Evolutionary conservation across 1,139 yeast species (phyloP), one percentile per base, ranked within the genome.

Genomic region (Lodderomyces pseudojiufengensis): DNA sequence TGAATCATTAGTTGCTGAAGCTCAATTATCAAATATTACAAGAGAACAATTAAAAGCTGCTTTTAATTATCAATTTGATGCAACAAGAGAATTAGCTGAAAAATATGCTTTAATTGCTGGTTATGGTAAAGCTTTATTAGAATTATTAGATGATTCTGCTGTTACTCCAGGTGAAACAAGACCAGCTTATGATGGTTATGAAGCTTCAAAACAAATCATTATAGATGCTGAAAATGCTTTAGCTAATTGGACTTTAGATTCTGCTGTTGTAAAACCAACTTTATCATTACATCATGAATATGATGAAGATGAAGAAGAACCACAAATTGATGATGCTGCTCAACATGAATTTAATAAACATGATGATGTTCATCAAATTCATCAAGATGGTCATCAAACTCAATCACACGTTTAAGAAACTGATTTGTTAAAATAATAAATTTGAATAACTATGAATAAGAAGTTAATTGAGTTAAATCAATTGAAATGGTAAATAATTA

Each of bases 81-180:
- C 97, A 43, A 75, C 88, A 53, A 84, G 95, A 64, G 98, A 92
- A 73, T 88, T 84, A 70, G 83, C 95, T 52, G 98, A 92, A 75
- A 92, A 92, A 73, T 74, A 85, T 53, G 97, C 97, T 37, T 75
- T 92, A 59, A 87, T 92, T 70, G 97, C 97, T 51, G 97, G 97
- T 52, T 92, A 92, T 76, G 97, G 98, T 68, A 92, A 90, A 77
- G 97, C 97, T 34, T 72, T 92, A 47, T 78, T 92, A 61, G 97
- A 92, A 73, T 80, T 92, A 61, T 78, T 92, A 61, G 97, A 92
- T 63, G 97, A 90, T 65, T 72, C 95, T 50, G 94, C 97, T 45
- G 97, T 92, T 49, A 90, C 97, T 48, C 98, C 98, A 48, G 98
- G 98, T 72, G 98, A 92, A 75, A 86, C 96, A 45, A 87, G 97